Base-by-base conservation (phyloP, 345 rosid genomes). In the Eucalyptus polybractea region DNA sequence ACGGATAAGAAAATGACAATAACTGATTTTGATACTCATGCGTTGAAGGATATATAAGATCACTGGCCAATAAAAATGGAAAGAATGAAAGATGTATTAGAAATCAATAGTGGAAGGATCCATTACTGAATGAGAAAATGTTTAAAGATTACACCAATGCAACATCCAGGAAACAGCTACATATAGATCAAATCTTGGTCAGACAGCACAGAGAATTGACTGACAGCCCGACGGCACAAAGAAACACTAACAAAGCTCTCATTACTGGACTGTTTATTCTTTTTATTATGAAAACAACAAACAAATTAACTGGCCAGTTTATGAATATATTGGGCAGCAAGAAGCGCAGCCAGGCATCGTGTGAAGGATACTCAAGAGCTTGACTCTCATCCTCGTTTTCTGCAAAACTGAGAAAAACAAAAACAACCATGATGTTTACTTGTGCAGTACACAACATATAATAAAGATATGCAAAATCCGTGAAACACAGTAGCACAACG, bases 341-440 rank as follows among this genome's bases (percentile, higher is more conserved):
- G 44, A 33, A 86, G 25, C 3, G 27, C 47, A 76, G 47, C 27
- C 83, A 76, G 83, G 83, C 83, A 76, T 37, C 0, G 2, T 76
- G 83, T 13, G 22, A 50, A 93, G 95, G 96, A 95, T 95, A 95
- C 95, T 94, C 93, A 95, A 90, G 86, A 95, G 88, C 92, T 95
- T 94, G 88, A 95, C 96, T 93, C 91, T 95, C 97, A 95, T 93
- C 27, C 44, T 90, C 88, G 86, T 90, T 80, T 67, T 91, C 94
- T 92, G 92, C 90, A 91, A 87, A 89, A 88, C 7, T 40, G 16
- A 81, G 22, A 86, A 86, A 86, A 19, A 22, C 47, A n/a, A 83
- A 65, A 51, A 76, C 5, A 2, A 37, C 27, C 14, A 11, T 76
- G 47, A 65, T n/a, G 83, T 37, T 76, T 21, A 76, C 25, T 17